A percentile compares a stretch with the other conserved stretches of the same genome.
These are phyloP conservation scores for Zygoascus bituminiphila DNA, from an alignment of 805 yeast species.

Conservation along the genomic window DNA sequence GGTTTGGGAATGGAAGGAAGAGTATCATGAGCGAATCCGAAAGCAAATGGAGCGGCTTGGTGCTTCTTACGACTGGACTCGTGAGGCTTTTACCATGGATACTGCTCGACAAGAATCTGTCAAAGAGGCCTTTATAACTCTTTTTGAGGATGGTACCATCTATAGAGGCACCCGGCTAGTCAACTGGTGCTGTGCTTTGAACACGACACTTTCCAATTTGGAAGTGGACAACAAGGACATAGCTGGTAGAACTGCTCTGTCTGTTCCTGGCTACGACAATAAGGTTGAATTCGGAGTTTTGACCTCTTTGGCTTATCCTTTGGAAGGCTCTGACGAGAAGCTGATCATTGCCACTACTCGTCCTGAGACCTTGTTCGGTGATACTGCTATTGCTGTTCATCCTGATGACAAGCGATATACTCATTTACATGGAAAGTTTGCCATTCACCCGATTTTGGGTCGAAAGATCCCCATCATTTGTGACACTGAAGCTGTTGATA, in stretches of 20 bases:
- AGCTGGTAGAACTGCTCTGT: constrained; percentile 68
- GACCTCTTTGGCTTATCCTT: constrained; percentile 90
- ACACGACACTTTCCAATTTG: constrained; percentile 91
- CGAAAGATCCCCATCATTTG: constrained; percentile 80
- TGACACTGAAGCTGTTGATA: constrained; percentile 91
- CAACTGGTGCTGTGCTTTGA: constrained; percentile 92
- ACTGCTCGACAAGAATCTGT: constrained; percentile 75
- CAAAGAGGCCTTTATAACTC: constrained; percentile 77
- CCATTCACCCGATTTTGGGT: constrained; percentile 73
- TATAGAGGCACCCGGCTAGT: constrained; percentile 90
- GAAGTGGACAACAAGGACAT: constrained; percentile 92
- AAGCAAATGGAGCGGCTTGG: constrained; percentile 79
- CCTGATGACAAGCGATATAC: constrained; percentile 89
- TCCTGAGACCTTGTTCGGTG: constrained; percentile 98
- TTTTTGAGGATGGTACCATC: constrained; percentile 91
- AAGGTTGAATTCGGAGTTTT: constrained; percentile 93
- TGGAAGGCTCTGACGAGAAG: constrained; percentile 78
- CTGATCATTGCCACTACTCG: constrained; percentile 94
- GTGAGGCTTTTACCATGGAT: constrained; percentile 89
- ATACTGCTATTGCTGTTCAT: constrained; percentile 95
- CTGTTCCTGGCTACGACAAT: constrained; percentile 85
- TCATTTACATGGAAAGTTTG: constrained; percentile 91
- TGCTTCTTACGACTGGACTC: constrained; percentile 93
- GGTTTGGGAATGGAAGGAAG: constrained; percentile 99
- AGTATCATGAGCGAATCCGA: constrained; percentile 80